phyloP scores from a whole-genome alignment of 164 flowering plant genomes.

The Malania oleifera region DNA sequence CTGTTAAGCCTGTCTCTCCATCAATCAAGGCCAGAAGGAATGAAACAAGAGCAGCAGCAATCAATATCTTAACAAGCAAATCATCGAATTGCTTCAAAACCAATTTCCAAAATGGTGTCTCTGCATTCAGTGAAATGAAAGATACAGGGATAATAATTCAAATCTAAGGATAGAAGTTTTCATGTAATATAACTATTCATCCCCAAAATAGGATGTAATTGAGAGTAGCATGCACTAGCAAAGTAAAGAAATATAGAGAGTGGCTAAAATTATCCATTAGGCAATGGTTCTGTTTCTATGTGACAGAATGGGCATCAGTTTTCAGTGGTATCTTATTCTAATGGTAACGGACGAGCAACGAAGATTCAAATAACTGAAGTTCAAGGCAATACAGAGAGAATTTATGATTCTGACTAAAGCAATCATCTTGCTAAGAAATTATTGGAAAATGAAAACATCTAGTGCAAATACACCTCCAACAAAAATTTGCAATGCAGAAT shows the following conservation, averaged over 20 bases:
- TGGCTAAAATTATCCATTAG: too few relatives aligned
- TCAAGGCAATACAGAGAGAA: background rate
- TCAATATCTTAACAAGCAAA: constrained; percentile 95
- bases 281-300: background rate
- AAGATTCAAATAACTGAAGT: too few relatives aligned
- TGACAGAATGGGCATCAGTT: background rate
- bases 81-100: constrained; percentile 95
- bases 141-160: background rate
- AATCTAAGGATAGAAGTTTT: too few relatives aligned
- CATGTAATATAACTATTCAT: too few relatives aligned
- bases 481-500: too few relatives aligned
- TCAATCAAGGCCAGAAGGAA: constrained; percentile 79
- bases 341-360: too few relatives aligned
- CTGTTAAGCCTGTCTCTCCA: constrained; percentile 90
- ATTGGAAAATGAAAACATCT: too few relatives aligned
- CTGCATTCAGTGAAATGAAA: constrained; percentile 35
- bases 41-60: constrained; percentile 84
- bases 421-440: too few relatives aligned
- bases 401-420: background rate
- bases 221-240: too few relatives aligned
- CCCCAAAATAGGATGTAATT: too few relatives aligned
- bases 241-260: too few relatives aligned
- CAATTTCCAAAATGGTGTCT: constrained; percentile 91
- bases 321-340: background rate
- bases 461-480: too few relatives aligned